Evolutionary conservation across 1,139 yeast species (phyloP).

Genomic region (Magnusiomyces sp.): DNA sequence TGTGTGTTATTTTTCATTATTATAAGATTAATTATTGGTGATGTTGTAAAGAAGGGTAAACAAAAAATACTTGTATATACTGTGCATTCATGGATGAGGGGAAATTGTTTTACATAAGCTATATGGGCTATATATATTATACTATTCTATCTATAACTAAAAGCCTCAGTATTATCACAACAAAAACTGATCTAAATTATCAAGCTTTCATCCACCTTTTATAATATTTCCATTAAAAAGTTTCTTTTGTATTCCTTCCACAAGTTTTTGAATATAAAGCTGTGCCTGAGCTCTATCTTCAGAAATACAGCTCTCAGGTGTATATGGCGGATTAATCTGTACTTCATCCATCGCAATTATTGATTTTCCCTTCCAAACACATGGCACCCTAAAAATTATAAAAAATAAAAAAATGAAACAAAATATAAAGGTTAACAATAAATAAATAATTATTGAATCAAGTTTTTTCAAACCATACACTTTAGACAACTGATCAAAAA

Average conservation of each 20-base stretch:
- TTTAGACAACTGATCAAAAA: conserved; percentile 43
- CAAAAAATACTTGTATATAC: no score
- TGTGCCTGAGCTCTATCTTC: conserved; percentile 35
- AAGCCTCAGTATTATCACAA: neutral
- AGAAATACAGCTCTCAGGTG: conserved; percentile 33
- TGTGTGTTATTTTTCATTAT: neutral
- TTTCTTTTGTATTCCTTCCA: conserved; percentile 50
- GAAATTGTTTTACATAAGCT: neutral
- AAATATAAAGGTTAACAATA: neutral
- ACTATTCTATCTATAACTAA: no score
- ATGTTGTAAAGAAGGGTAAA: no score
- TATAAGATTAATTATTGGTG: neutral
- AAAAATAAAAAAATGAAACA: neutral
- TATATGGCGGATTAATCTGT: conserved; percentile 44
- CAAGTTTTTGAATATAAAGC: conserved; percentile 43
- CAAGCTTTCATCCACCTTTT: neutral
- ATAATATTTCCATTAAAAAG: neutral
- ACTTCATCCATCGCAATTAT: conserved; percentile 49
- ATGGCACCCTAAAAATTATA: conserved; percentile 31
- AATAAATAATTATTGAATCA: neutral
- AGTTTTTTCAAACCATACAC: conserved; percentile 13
- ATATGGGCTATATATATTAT: no score
- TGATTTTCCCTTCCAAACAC: conserved; percentile 40
- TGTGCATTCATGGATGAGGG: no score
- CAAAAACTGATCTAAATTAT: neutral